These are phyloP conservation scores for Penicillium occitanis DNA, from an alignment of 2,329 filamentous ascomycete species.

Conservation along the genomic window DNA sequence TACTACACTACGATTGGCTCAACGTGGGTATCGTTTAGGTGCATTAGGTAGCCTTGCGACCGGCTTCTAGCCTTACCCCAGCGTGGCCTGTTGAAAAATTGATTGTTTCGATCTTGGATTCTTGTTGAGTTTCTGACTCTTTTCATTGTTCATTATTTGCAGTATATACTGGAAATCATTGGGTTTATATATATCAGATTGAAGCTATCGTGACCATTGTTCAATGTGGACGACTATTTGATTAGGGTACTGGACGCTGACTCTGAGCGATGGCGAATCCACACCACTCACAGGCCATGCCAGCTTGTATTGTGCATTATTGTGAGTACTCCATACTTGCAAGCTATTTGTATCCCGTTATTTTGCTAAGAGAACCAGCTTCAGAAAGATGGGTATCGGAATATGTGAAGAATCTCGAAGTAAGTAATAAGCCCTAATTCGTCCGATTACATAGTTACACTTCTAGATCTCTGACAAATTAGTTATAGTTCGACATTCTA, in stretches of 20 bases:
- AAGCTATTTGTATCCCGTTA: not conserved
- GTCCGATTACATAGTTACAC: not conserved
- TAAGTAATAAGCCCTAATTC: not conserved
- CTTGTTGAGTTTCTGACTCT: not conserved
- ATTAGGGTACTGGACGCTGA: not conserved
- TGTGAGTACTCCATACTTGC: not conserved
- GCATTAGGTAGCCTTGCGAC: not conserved
- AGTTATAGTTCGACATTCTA: slow-evolving; percentile 7
- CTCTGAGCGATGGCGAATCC: not conserved
- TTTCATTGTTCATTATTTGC: not conserved
- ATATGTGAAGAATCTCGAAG: slow-evolving; percentile 1
- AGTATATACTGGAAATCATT: not conserved
- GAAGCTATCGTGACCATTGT: not conserved
- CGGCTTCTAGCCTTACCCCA: not conserved
- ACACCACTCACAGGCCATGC: not conserved
- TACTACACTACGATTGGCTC: not conserved
- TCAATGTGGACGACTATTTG: not conserved
- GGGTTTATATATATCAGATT: not conserved
- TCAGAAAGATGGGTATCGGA: not conserved
- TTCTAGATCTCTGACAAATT: not conserved
- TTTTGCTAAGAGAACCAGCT: not conserved
- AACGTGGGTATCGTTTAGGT: not conserved
- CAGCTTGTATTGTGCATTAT: not conserved
- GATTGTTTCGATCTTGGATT: not conserved
- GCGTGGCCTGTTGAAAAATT: not conserved